These are phyloP conservation scores for Dunaliella salina DNA, from an alignment of 163 green algal genomes.

Conservation along the genomic window DNA sequence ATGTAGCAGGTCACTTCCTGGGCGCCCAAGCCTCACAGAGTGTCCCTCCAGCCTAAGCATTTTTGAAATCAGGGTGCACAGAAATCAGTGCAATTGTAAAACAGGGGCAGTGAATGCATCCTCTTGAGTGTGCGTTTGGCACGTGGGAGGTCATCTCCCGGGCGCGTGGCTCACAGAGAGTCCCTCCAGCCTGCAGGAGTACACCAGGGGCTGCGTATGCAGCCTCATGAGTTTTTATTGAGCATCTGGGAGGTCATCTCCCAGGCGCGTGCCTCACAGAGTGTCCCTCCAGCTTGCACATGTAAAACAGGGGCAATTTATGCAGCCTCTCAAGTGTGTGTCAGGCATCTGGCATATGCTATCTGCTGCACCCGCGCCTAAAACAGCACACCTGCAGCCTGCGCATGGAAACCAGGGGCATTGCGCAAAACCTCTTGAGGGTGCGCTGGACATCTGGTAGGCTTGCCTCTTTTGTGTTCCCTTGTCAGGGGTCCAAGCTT, in stretches of 20 bases:
- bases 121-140: too few species aligned
- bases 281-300: background rate
- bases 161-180: slow-evolving; percentile 39
- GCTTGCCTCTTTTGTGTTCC: slow-evolving; percentile 65
- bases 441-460: slow-evolving; percentile 37
- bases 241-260: slow-evolving; percentile 60
- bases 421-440: too few species aligned
- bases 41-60: background rate
- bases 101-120: too few species aligned
- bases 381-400: background rate
- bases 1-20: slow-evolving; percentile 57
- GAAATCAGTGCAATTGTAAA: too few species aligned
- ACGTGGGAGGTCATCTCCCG: slow-evolving; percentile 58
- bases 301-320: too few species aligned
- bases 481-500: slow-evolving; percentile 46
- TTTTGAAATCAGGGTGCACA: too few species aligned
- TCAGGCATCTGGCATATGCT: too few species aligned
- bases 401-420: too few species aligned
- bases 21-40: slow-evolving; percentile 39
- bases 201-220: too few species aligned
- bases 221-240: too few species aligned
- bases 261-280: slow-evolving; percentile 39
- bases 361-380: too few species aligned
- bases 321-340: too few species aligned
- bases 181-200: background rate